phyloP scores from a whole-genome alignment of 331 rosid species.

The Erythrophleum ivorense region DNA sequence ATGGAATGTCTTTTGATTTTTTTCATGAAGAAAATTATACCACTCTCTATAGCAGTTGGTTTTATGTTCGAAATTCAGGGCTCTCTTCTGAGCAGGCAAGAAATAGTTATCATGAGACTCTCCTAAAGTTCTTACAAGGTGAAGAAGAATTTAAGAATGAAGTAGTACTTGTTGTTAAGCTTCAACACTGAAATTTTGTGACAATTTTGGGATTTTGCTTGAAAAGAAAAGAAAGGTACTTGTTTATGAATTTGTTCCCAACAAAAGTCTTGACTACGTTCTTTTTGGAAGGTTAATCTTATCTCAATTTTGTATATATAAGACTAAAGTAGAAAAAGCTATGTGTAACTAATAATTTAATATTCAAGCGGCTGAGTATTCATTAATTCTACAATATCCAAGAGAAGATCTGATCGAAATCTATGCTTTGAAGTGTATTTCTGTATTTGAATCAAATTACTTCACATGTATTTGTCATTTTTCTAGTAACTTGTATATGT shows the following conservation, averaged over 20 bases:
- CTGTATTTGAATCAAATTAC: neutral
- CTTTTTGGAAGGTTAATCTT: slow-evolving; percentile 54
- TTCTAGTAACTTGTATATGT: too few relatives aligned
- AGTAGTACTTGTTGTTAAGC: slow-evolving; percentile 54
- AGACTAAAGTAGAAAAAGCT: neutral
- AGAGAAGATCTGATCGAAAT: too few relatives aligned
- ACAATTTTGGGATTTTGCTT: slow-evolving; percentile 59
- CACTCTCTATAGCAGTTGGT: neutral
- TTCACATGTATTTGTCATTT: too few relatives aligned
- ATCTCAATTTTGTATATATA: slow-evolving; percentile 4
- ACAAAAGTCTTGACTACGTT: slow-evolving; percentile 59
- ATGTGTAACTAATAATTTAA: neutral
- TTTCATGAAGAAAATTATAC: neutral
- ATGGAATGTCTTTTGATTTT: neutral
- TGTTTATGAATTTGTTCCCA: slow-evolving; percentile 58
- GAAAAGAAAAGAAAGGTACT: slow-evolving; percentile 62
- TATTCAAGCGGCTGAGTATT: too few relatives aligned
- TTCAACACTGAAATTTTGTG: slow-evolving; percentile 63
- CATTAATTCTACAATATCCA: too few relatives aligned
- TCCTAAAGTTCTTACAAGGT: slow-evolving; percentile 55
- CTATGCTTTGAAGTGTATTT: neutral
- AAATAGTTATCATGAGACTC: slow-evolving; percentile 62
- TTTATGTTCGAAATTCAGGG: slow-evolving; percentile 39
- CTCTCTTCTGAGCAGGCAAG: slow-evolving; percentile 45
- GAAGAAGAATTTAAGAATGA: slow-evolving; percentile 58